Base-by-base conservation (phyloP, 164 flowering plant species). In the Buxus sempervirens region DNA sequence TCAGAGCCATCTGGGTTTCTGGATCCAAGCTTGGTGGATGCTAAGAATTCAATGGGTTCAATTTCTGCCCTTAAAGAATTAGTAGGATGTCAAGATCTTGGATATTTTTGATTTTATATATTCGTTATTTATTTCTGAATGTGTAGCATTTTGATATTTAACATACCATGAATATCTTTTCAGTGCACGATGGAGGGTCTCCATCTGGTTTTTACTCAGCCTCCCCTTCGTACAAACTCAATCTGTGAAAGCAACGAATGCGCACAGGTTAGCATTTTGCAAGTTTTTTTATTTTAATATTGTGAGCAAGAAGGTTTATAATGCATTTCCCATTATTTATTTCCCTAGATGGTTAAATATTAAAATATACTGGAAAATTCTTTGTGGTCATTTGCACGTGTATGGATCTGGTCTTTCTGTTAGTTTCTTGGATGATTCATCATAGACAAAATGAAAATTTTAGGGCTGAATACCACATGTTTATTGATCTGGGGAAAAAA, bases 141-240 rank as follows among this genome's bases (percentile, higher is more conserved):
- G n/a, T 60, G 24, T 24, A n/a, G 36, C 51, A 23, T 54, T 53
- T 42, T 56, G 36, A 69, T 21, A 15, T 5, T 59, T 62, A 64
- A n/a, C 49, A 57, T 65, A 36, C 10, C 27, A 28, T 53, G 49
- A 16, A 36, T 66, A 51, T 69, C 25, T 38, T 26, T 78, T 69
- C 82, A 90, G 98, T 93, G 98, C 73, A 76, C 70, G 76, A 71
- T 67, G 75, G 94, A 89, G 79, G 97, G 93, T 70, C 89, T 89
- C 67, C 75, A 68, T 69, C 69, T 85, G 36, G 78, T 67, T 73
- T 88, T 87, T 76, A 60, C 65, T 63, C 88, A 68, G 74, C 78
- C 90, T 72, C 79, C 81, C 69, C 67, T 75, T 72, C 76, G 91
- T 63, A 66, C 81, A 22, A 76, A 77, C 70, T 67, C 81, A 28